Evolutionary conservation across 108 stramenopile species (phyloP).

Genomic region (Conticribra guillardii): DNA sequence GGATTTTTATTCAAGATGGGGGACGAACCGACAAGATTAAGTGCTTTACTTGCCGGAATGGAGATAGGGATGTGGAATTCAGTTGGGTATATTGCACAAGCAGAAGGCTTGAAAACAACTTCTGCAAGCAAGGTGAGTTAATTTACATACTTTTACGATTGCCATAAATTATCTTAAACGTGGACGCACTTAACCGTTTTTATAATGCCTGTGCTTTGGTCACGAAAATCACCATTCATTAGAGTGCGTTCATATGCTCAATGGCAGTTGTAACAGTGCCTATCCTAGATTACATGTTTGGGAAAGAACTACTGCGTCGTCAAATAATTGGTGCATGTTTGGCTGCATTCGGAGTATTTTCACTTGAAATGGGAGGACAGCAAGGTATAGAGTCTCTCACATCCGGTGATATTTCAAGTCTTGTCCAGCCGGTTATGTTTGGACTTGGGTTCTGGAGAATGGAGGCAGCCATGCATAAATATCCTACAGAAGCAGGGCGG

Average conservation of each 20-base stretch:
- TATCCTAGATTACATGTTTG: conserved; percentile 75
- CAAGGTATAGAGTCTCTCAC: conserved; percentile 23
- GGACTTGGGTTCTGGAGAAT: conserved; percentile 89
- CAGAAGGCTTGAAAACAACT: conserved; percentile 83
- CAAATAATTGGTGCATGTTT: conserved; percentile 64
- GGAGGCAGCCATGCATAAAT: conserved; percentile 67
- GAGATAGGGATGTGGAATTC: conserved; percentile 88
- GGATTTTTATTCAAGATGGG: too few species aligned
- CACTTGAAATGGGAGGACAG: conserved; percentile 74
- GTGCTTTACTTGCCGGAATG: conserved; percentile 68
- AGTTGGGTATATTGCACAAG: conserved; percentile 90
- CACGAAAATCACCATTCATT: neutral
- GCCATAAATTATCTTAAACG: neutral
- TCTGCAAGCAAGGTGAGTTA: conserved; percentile 64
- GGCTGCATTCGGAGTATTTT: conserved; percentile 85
- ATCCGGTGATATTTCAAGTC: conserved; percentile 66
- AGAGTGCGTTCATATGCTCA: conserved; percentile 90
- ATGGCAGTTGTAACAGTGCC: conserved; percentile 93
- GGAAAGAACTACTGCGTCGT: conserved; percentile 52
- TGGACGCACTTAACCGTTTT: neutral
- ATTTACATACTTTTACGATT: neutral
- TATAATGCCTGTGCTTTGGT: neutral
- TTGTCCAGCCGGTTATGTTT: conserved; percentile 86
- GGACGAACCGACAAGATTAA: conserved; percentile 31
- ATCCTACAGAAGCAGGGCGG: conserved; percentile 69